Percentiles rank a stretch among this genome's conserved stretches.
These are phyloP conservation scores for Penicillium coffeae DNA, from an alignment of 495 filamentous ascomycete genomes.

Conservation along the genomic window DNA sequence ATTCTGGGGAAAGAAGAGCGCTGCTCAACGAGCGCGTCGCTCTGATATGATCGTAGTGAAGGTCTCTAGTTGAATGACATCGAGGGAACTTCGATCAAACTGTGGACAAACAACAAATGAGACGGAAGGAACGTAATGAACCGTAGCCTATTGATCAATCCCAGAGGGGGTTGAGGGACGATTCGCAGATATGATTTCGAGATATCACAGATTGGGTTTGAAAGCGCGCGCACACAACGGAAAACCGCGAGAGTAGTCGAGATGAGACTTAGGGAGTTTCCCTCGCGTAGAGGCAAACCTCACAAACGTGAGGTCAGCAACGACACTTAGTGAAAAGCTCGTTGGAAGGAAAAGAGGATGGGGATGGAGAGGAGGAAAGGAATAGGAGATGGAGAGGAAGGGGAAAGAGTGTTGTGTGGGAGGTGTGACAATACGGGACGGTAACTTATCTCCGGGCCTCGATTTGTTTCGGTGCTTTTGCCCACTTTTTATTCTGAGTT, in stretches of 20 bases:
- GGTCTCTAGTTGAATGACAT: constrained; percentile 47
- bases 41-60: constrained; percentile 30
- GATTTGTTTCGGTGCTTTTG: background rate
- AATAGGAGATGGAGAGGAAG: constrained; percentile 12
- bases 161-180: background rate
- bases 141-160: background rate
- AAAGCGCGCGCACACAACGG: constrained; percentile 9
- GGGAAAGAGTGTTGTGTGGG: constrained; percentile 6
- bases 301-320: constrained; percentile 31
- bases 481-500: background rate
- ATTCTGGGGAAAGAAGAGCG: constrained; percentile 37
- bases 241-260: constrained; percentile 6
- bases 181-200: constrained; percentile 4
- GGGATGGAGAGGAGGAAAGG: constrained; percentile 16
- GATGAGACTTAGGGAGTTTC: constrained; percentile 13
- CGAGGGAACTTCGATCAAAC: constrained; percentile 17
- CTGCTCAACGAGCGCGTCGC: constrained; percentile 42
- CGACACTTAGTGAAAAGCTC: constrained; percentile 55
- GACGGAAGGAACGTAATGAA: constrained; percentile 22
- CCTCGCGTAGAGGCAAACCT: constrained; percentile 31
- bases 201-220: constrained; percentile 4
- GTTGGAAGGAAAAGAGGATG: constrained; percentile 29
- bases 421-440: constrained; percentile 17
- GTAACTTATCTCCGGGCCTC: constrained; percentile 1
- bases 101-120: constrained; percentile 26